Evolutionary conservation across 2,329 filamentous ascomycete species (phyloP).

Genomic region (Neurospora sp.): DNA sequence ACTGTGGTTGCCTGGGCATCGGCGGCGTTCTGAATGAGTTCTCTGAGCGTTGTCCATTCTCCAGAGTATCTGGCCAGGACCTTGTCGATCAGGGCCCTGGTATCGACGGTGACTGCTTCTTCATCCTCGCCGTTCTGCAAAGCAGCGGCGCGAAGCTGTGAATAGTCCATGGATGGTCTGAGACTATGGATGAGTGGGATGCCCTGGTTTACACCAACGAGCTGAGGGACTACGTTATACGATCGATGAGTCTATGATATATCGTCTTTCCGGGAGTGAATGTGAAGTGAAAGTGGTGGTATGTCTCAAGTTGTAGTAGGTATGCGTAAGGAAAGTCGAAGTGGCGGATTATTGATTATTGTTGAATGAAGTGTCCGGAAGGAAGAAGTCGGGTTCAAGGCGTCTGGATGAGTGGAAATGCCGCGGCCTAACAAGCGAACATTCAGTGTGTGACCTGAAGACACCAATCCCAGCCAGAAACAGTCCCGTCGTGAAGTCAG

Average conservation of each 20-base stretch:
- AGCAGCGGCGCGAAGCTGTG: constrained; percentile 74
- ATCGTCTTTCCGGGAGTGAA: not conserved
- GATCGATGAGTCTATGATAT: not conserved
- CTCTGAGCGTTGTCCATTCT: constrained; percentile 83
- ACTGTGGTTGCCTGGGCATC: constrained; percentile 89
- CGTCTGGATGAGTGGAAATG: not conserved
- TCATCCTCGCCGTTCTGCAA: constrained; percentile 81
- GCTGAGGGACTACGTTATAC: not conserved
- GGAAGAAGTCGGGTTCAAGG: not conserved
- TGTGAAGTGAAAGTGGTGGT: not conserved
- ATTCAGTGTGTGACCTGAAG: not conserved
- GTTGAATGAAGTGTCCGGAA: not conserved
- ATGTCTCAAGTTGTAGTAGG: not conserved
- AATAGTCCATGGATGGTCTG: constrained; percentile 58
- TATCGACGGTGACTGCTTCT: constrained; percentile 96
- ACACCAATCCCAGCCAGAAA: not conserved
- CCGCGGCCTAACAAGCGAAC: not conserved
- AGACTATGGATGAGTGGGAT: not conserved
- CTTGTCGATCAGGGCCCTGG: constrained; percentile 92
- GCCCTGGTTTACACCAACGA: not conserved
- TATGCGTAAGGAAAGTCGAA: not conserved
- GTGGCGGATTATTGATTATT: not conserved
- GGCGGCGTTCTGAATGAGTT: constrained; percentile 96
- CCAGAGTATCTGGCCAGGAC: constrained; percentile 93
- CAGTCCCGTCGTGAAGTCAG: not conserved